Conservation (phyloP, 2,329 filamentous ascomycete species). For the Apiospora koreana region DNA sequence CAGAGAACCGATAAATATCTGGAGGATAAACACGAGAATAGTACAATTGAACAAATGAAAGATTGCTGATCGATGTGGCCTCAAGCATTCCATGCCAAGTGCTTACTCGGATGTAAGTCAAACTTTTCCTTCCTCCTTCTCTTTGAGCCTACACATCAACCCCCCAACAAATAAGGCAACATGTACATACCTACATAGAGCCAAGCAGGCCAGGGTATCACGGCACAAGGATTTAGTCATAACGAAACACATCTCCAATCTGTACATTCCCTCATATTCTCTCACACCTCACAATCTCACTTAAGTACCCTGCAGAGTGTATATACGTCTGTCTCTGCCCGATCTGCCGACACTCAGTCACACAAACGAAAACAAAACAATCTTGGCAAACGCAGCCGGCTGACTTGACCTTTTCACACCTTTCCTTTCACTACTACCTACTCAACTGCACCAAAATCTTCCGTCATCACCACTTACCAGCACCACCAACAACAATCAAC, state of each 20-base stretch:
- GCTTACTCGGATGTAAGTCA: not conserved
- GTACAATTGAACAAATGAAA: too few species aligned
- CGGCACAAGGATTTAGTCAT: not conserved
- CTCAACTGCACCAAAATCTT: not conserved
- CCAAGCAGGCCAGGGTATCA: not conserved
- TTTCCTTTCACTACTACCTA: too few species aligned
- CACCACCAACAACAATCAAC: too few species aligned
- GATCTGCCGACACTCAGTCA: too few species aligned
- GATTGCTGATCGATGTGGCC: too few species aligned
- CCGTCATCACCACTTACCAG: not conserved
- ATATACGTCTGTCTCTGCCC: too few species aligned
- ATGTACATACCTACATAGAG: not conserved
- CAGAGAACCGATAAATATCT: too few species aligned
- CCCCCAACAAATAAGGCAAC: not conserved
- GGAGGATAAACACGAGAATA: too few species aligned
- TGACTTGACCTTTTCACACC: too few species aligned
- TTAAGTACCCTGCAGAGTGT: not conserved
- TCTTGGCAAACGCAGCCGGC: too few species aligned
- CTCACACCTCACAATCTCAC: not conserved
- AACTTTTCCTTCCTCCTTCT: not conserved
- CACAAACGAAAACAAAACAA: too few species aligned
- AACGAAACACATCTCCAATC: not conserved
- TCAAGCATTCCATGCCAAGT: not conserved
- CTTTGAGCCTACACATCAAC: not conserved
- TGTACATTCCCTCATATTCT: not conserved